Base-by-base conservation (phyloP, 1,139 yeast species). In the Ogataea hybrid region DNA sequence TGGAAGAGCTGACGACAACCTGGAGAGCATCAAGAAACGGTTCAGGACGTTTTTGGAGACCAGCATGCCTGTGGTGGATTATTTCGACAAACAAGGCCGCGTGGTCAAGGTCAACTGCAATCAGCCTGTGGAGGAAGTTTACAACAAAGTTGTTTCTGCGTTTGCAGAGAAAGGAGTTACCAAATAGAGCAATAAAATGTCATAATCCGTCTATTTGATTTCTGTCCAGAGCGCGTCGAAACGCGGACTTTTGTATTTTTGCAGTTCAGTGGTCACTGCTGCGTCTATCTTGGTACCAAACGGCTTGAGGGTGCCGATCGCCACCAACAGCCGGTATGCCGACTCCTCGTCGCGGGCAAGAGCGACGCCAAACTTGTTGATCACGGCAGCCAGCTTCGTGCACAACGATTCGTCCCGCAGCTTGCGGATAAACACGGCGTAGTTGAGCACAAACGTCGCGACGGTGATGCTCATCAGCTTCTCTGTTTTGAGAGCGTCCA, bases 1-100 rank as follows among this genome's bases (percentile, higher is more conserved):
- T 59, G 98, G 97, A 25, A 81, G 98, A 61, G 65, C 86, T 25
- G 98, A 92, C 64, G 98, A 92, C 62, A 92, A 92, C 65, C 75
- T 83, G 45, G 97, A 90, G 59, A 81, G 92, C 54, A 90, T 92
- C 62, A 82, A 74, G 58, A 90, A 92, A 70, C 77, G 98, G 64
- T 92, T 92, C 71, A 75, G 70, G 53, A 84, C 92, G 11, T 92
- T 92, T 61, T 63, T 82, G 42, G 95, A 89, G 36, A 89, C 97
- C 6, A 84, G 95, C 49, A 84, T 85, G 89, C 98, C 98, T 2
- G 98, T 92, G 9, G 88, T 92, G 33, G 85, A 89, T 44, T 79
- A 88, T 65, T 92, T 79, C 58, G 90, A 79, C 27, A 71, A 77
- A 54, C 83, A 84, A 53, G 79, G 75, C 42, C 85, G 80, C 62